These are phyloP conservation scores for Aureobasidium sp. DNA, from an alignment of 2,329 filamentous ascomycete species.

Conservation along the genomic window DNA sequence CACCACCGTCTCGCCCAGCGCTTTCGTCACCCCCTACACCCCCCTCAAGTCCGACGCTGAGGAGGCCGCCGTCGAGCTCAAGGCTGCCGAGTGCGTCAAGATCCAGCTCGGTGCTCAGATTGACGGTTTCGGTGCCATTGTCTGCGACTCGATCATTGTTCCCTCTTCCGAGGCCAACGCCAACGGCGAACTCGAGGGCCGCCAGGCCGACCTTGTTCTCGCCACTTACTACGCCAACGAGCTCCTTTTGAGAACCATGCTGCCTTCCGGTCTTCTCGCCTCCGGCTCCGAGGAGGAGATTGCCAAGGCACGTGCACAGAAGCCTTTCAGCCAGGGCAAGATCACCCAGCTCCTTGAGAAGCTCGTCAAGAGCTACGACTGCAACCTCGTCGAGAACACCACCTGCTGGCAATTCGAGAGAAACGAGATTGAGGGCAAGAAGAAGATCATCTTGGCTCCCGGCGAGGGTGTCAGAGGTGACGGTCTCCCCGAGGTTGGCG, in stretches of 20 bases:
- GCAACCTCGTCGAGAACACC: constrained; percentile 92
- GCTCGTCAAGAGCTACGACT: constrained; percentile 82
- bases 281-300: constrained; percentile 88
- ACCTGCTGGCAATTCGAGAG: constrained; percentile 95
- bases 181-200: constrained; percentile 51
- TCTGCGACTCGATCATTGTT: constrained; percentile 85
- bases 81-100: constrained; percentile 84
- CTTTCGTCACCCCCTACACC: constrained; percentile 94
- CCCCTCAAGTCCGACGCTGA: constrained; percentile 77
- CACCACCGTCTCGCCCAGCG: constrained; percentile 87
- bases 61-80: constrained; percentile 72
- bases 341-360: constrained; percentile 87
- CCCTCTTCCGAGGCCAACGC: constrained; percentile 52
- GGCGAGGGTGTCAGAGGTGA: constrained; percentile 86
- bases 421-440: constrained; percentile 95
- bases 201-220: constrained; percentile 76
- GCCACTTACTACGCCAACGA: constrained; percentile 96
- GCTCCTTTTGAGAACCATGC: constrained; percentile 79
- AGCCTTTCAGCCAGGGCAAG: constrained; percentile 74
- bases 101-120: constrained; percentile 98
- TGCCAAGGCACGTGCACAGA: constrained; percentile 72
- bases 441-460: constrained; percentile 93
- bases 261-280: constrained; percentile 77
- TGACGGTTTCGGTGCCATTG: constrained; percentile 91
- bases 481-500: constrained; percentile 75